phyloP scores from a whole-genome alignment of 2,329 filamentous ascomycete species.

The Hypoxylon sp. region DNA sequence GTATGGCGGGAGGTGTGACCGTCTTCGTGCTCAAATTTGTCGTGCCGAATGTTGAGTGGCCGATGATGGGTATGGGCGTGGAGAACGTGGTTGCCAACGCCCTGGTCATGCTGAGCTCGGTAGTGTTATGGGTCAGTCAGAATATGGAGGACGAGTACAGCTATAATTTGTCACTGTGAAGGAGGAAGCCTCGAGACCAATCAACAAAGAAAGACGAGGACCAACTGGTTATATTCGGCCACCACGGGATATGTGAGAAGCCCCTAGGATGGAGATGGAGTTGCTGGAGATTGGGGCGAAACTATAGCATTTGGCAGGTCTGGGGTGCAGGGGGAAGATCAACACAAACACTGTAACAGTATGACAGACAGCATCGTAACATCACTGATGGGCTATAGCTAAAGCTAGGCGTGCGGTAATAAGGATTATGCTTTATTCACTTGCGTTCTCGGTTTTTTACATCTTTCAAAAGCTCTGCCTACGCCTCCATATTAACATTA shows the following conservation, averaged over 20 bases:
- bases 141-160: constrained; percentile 82
- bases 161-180: constrained; percentile 74
- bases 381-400: constrained; percentile 20
- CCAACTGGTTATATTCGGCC: neutral
- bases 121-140: constrained; percentile 78
- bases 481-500: neutral
- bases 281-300: neutral
- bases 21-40: constrained; percentile 77
- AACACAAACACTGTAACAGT: constrained; percentile 38
- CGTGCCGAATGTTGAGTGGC: constrained; percentile 70
- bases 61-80: constrained; percentile 74
- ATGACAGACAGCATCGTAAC: constrained; percentile 30
- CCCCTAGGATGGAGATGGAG: neutral
- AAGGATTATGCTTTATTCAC: constrained; percentile 18
- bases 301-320: constrained; percentile 2
- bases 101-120: constrained; percentile 73
- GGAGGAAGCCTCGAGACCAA: neutral
- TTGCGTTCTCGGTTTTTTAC: neutral
- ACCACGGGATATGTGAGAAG: neutral
- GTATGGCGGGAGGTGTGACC: constrained; percentile 78
- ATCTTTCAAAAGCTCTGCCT: neutral
- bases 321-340: constrained; percentile 22
- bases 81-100: constrained; percentile 77
- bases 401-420: constrained; percentile 36
- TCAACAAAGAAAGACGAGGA: neutral